Percentiles rank a stretch among this genome's conserved stretches.
Conservation (phyloP, 305 asterid species). For the Withania somnifera region DNA sequence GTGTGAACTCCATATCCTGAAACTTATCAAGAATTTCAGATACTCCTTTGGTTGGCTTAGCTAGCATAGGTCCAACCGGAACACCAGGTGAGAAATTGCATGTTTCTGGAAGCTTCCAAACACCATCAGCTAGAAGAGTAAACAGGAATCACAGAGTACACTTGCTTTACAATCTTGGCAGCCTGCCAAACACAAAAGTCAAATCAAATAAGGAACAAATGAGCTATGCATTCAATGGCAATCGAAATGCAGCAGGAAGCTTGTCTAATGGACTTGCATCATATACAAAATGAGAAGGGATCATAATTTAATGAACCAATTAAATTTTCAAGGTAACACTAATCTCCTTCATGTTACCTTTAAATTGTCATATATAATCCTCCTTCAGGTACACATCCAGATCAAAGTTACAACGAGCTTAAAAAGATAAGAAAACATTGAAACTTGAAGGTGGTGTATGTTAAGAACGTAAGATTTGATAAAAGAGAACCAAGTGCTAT, state of each 20-base stretch:
- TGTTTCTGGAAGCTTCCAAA: constrained; percentile 76
- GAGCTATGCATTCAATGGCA: background rate
- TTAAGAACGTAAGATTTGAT: no score
- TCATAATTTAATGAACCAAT: background rate
- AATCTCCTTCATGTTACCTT: no score
- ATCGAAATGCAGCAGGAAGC: background rate
- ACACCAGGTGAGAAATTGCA: constrained; percentile 84
- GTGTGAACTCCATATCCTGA: constrained; percentile 80
- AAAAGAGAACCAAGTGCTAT: no score
- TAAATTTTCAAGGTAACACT: background rate
- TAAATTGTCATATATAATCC: background rate
- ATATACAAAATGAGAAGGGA: background rate
- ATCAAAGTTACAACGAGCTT: no score
- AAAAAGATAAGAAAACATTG: background rate
- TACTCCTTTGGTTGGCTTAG: constrained; percentile 93
- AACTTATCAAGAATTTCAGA: constrained; percentile 90
- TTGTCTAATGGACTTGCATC: background rate
- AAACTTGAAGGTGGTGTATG: no score
- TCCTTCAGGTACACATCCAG: no score
- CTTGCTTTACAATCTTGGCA: constrained; percentile 84
- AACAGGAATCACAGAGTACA: constrained; percentile 83
- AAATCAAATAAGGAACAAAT: background rate
- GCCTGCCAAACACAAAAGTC: constrained; percentile 42
- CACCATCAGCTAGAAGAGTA: constrained; percentile 85
- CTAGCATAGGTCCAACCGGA: constrained; percentile 96